Conservation (phyloP, 192 early-diverging fungal genomes). For the Backusella tuberculispora region DNA sequence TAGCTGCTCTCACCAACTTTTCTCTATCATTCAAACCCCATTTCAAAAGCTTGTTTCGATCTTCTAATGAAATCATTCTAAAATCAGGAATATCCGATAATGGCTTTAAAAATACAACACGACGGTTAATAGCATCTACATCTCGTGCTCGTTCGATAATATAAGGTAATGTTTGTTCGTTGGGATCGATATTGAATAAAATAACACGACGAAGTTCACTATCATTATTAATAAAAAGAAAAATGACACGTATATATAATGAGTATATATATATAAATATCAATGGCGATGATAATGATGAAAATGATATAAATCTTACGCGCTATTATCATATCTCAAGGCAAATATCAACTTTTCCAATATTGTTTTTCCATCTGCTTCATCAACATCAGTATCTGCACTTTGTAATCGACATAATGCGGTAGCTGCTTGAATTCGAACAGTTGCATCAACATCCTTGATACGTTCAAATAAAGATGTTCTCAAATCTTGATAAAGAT, state of each 20-base stretch:
- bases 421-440: conserved; percentile 79
- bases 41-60: conserved; percentile 71
- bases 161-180: conserved; percentile 60
- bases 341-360: conserved; percentile 64
- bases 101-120: conserved; percentile 72
- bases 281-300: too few species aligned
- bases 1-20: conserved; percentile 72
- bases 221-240: conserved; percentile 8
- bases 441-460: conserved; percentile 78
- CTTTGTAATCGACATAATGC: conserved; percentile 79
- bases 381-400: conserved; percentile 55
- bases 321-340: conserved; percentile 75
- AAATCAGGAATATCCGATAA: conserved; percentile 72
- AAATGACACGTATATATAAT: conserved; percentile 6
- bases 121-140: conserved; percentile 73
- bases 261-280: background rate
- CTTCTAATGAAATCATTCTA: conserved; percentile 65
- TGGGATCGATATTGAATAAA: conserved; percentile 74
- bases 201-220: conserved; percentile 86
- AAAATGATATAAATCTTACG: conserved; percentile 48
- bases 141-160: conserved; percentile 82
- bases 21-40: conserved; percentile 86
- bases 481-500: conserved; percentile 72
- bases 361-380: conserved; percentile 60
- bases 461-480: conserved; percentile 70